phyloP scores from a whole-genome alignment of 768 basidiomycete genomes.

The Lyophyllum decastes region DNA sequence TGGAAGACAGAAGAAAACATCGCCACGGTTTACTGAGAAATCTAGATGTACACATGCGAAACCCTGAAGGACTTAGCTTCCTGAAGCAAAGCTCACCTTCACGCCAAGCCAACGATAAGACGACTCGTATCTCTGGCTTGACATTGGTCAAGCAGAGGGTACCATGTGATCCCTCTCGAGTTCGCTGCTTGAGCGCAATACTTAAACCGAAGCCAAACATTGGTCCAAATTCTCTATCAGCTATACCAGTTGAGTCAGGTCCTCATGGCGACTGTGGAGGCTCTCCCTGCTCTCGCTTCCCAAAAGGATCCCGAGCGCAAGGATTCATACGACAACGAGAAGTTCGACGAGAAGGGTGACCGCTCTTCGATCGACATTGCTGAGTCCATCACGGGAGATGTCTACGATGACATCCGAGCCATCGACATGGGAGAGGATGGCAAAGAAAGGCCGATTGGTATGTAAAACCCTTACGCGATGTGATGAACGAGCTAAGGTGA shows the following conservation, averaged over 20 bases:
- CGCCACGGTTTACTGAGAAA: too few species aligned
- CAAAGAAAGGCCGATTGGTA: slow-evolving; percentile 52
- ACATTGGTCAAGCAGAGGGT: neutral
- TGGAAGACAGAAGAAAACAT: too few species aligned
- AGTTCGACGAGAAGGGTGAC: slow-evolving; percentile 7
- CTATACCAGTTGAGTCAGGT: neutral
- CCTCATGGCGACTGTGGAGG: neutral
- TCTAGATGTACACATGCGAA: too few species aligned
- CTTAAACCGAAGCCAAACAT: neutral
- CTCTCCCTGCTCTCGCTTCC: neutral
- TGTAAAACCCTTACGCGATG: neutral
- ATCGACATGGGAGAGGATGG: slow-evolving; percentile 49
- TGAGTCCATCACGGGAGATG: slow-evolving; percentile 14
- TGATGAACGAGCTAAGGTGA: neutral
- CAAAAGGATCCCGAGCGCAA: neutral
- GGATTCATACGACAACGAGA: slow-evolving; percentile 11
- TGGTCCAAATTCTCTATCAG: neutral
- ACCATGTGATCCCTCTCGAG: neutral
- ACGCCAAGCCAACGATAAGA: too few species aligned
- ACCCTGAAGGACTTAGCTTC: too few species aligned
- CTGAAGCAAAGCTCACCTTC: too few species aligned
- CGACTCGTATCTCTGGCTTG: too few species aligned
- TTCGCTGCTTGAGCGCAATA: neutral
- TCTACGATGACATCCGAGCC: slow-evolving; percentile 19
- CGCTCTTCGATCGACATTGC: slow-evolving; percentile 9